phyloP scores from a whole-genome alignment of 371 early-diverging fungal species.

The Actinomortierella wolfii region DNA sequence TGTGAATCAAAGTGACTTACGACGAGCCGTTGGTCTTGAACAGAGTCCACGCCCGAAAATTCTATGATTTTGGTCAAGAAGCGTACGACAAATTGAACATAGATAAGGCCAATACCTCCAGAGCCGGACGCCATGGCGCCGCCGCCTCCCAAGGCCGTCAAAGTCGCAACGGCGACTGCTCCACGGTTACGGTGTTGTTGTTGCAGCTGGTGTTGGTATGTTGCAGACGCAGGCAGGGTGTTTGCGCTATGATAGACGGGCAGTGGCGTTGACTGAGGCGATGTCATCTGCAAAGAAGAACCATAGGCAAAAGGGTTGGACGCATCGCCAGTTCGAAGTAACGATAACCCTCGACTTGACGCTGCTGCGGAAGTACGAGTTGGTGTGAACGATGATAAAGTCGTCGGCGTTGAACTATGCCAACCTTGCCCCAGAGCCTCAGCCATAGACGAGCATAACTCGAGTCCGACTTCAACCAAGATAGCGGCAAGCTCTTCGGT shows the following conservation, averaged over 20 bases:
- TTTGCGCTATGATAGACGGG: no score
- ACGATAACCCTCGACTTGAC: no score
- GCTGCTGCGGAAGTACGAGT: no score
- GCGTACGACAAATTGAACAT: constrained; percentile 43
- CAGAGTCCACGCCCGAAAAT: constrained; percentile 28
- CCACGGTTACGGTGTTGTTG: constrained; percentile 12
- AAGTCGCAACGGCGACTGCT: constrained; percentile 20
- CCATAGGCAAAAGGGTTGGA: no score
- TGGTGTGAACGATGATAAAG: no score
- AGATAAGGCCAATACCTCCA: constrained; percentile 36
- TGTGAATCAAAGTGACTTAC: no score
- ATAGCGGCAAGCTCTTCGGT: constrained; percentile 24
- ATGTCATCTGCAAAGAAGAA: no score
- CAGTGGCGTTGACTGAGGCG: no score
- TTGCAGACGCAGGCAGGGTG: no score
- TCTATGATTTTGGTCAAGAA: constrained; percentile 37
- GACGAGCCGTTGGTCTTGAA: constrained; percentile 32
- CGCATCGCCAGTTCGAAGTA: no score
- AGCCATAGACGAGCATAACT: constrained; percentile 37
- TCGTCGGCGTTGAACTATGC: no score
- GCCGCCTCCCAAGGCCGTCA: constrained; percentile 28
- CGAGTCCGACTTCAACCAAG: constrained; percentile 37
- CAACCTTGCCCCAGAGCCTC: constrained; percentile 26
- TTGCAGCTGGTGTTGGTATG: neutral
- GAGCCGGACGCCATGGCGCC: constrained; percentile 38